These are phyloP conservation scores for Scutellaria barbata DNA, from an alignment of 257 asterid species.

Conservation along the genomic window DNA sequence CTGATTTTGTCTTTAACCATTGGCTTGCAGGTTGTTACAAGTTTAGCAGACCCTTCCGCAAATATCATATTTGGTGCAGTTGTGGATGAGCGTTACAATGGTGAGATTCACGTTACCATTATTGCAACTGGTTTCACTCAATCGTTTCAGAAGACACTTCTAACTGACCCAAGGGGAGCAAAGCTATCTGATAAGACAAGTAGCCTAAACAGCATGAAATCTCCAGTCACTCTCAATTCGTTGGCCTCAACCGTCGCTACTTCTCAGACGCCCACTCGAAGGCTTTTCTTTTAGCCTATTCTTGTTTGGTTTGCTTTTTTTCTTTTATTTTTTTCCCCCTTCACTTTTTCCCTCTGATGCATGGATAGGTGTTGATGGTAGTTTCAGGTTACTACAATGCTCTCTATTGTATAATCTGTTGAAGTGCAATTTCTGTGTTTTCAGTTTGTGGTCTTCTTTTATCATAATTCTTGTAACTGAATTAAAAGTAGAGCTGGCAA, in stretches of 20 bases:
- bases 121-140: slow-evolving; percentile 97
- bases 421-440: slow-evolving; percentile 24
- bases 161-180: slow-evolving; percentile 81
- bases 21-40: slow-evolving; percentile 81
- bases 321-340: background rate
- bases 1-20: background rate
- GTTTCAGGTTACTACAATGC: slow-evolving; percentile 20
- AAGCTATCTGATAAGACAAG: slow-evolving; percentile 55
- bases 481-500: background rate
- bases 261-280: slow-evolving; percentile 33
- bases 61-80: slow-evolving; percentile 98
- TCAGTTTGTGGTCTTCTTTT: background rate
- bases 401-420: slow-evolving; percentile 14
- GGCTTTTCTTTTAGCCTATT: slow-evolving; percentile 45
- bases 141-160: slow-evolving; percentile 77
- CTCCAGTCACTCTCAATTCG: slow-evolving; percentile 47
- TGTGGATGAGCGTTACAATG: slow-evolving; percentile 91
- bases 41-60: slow-evolving; percentile 97
- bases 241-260: slow-evolving; percentile 31
- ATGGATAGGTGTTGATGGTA: slow-evolving; percentile 30
- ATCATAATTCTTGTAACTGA: background rate
- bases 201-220: slow-evolving; percentile 43
- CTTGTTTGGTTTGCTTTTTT: slow-evolving; percentile 8
- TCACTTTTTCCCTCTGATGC: background rate
- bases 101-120: slow-evolving; percentile 94